Evolutionary conservation across 225 moss, liverwort and hornwort genomes (phyloP), one percentile per base, ranked within the genome.

Genomic region (Physcomitrium patens): DNA sequence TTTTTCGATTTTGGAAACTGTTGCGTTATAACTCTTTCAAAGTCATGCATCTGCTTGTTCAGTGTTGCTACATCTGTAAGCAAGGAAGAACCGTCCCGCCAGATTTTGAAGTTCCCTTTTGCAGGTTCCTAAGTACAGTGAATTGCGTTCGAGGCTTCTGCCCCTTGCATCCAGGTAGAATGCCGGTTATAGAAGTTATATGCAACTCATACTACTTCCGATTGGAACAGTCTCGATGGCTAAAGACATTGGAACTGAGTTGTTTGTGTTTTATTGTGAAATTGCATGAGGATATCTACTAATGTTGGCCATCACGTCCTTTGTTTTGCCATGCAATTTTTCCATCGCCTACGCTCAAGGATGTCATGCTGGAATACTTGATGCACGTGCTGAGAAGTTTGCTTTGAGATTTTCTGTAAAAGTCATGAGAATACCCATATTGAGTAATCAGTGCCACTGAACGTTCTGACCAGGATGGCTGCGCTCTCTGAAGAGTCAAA

Each of bases 81-180:
- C 45, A 57, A 71, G 70, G 72, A 63, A 74, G 27, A 65, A 57
- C 54, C 28, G 41, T 63, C 18, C 66, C 47, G 42, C 26, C 5
- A 45, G 18, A 74, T 26, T 53, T 12, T 58, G 19, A n/a, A 24
- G 59, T 23, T 52, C 16, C 58, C n/a, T 77, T 43, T 56, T 69
- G 76, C 94, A 97, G 96, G 88, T 97, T 63, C 92, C 94, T 11
- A 81, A 83, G 60, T 97, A 91, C 76, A 64, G 82, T 53, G 87
- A 91, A 28, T 71, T 92, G 77, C 88, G 94, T 61, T 83, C 70
- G 61, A 90, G 77, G 77, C 89, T 97, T 64, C 83, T 97, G 65
- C 92, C 89, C 10, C 87, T 97, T 62, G 94, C 91, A 46, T 89
- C 92, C 72, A 91, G 89, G 96, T 94, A 89, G 58, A 46, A 19